Conservation (phyloP, 1,139 yeast genomes). For the Geotrichum bryndzae region DNA sequence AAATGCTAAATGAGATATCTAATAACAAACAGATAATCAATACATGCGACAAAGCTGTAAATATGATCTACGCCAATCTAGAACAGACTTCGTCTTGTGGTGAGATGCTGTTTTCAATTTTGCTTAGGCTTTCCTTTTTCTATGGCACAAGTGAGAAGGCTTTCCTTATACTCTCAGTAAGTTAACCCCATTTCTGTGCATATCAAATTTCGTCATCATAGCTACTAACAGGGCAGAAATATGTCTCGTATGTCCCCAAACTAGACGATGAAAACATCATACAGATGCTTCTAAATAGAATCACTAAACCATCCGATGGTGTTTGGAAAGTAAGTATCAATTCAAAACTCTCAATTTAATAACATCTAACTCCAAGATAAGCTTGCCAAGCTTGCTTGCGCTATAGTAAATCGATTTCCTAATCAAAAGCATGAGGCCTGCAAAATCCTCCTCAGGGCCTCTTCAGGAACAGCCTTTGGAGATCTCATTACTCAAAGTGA, state of each 20-base stretch:
- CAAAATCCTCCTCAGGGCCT: constrained; percentile 9
- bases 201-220: not conserved
- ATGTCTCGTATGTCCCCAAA: constrained; percentile 8
- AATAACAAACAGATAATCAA: constrained; percentile 4
- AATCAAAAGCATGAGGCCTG: constrained; percentile 15
- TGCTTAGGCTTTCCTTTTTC: constrained; percentile 13
- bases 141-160: constrained; percentile 17
- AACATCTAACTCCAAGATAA: not conserved
- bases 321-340: constrained; percentile 15
- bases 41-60: constrained; percentile 6
- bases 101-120: constrained; percentile 10
- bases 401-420: constrained; percentile 7
- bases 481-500: constrained; percentile 8
- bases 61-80: constrained; percentile 1
- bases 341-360: not conserved
- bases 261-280: constrained; percentile 9
- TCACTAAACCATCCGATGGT: constrained; percentile 9
- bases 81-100: constrained; percentile 10
- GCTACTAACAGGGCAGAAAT: constrained; percentile 7
- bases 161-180: constrained; percentile 15
- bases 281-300: constrained; percentile 13
- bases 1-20: not conserved
- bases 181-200: not conserved
- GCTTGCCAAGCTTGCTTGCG: constrained; percentile 17
- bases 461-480: constrained; percentile 3